A percentile compares a stretch with the other conserved stretches of the same genome.
phyloP scores from a whole-genome alignment of 345 rosid species.

The Populus pruinosa region DNA sequence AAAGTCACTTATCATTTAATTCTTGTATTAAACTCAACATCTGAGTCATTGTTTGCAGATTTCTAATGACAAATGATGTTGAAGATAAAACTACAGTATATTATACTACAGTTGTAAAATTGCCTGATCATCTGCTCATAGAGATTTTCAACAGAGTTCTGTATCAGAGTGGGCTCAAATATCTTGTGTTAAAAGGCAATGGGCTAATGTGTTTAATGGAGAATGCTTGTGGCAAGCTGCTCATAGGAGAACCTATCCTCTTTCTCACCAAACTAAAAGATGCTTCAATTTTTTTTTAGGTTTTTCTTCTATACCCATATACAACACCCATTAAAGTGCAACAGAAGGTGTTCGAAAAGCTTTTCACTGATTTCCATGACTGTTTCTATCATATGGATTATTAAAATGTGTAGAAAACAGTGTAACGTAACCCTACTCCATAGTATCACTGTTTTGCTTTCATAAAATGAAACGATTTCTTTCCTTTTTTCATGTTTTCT shows the following conservation, averaged over 20 bases:
- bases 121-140: slow-evolving; percentile 72
- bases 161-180: slow-evolving; percentile 53
- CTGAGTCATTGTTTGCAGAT: slow-evolving; percentile 33
- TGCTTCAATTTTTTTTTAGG: slow-evolving; percentile 19
- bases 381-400: slow-evolving; percentile 58
- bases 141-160: slow-evolving; percentile 70
- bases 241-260: slow-evolving; percentile 51
- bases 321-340: no score
- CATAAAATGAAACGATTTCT: no score
- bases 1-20: background rate
- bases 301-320: no score
- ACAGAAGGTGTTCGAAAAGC: slow-evolving; percentile 76
- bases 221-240: slow-evolving; percentile 88
- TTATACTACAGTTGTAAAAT: slow-evolving; percentile 47
- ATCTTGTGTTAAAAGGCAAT: slow-evolving; percentile 68
- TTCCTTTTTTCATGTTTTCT: no score
- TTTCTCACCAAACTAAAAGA: slow-evolving; percentile 44
- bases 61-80: slow-evolving; percentile 43
- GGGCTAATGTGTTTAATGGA: slow-evolving; percentile 63
- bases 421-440: no score
- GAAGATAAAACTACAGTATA: slow-evolving; percentile 20
- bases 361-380: slow-evolving; percentile 79
- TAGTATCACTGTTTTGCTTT: no score
- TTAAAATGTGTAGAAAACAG: slow-evolving; percentile 32
- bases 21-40: background rate